Conservation (phyloP, 345 rosid species). For the Brassica cretica region DNA sequence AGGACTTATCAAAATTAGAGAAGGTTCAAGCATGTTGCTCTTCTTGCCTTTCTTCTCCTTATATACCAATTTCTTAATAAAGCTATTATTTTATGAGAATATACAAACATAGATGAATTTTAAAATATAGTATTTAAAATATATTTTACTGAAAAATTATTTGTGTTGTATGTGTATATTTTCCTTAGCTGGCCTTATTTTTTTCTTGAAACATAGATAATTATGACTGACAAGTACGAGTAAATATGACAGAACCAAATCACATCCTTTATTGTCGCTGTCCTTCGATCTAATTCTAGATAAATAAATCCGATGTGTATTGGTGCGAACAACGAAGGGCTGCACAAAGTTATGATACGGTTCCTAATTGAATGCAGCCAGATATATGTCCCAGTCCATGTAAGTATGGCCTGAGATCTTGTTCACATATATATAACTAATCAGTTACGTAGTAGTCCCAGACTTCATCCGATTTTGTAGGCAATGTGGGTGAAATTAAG, state of each 20-base stretch:
- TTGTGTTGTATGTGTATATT: too few species aligned
- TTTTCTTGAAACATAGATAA: too few species aligned
- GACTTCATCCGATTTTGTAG: too few species aligned
- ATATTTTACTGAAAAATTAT: too few species aligned
- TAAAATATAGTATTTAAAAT: too few species aligned
- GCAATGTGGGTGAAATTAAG: too few species aligned
- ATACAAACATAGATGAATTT: too few species aligned
- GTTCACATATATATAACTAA: not conserved
- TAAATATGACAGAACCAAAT: not conserved
- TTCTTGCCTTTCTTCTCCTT: conserved; percentile 29
- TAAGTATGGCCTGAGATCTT: not conserved
- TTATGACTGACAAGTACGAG: too few species aligned
- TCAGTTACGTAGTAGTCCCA: not conserved
- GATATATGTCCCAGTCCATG: not conserved
- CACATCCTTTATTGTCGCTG: not conserved
- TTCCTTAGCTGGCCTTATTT: too few species aligned
- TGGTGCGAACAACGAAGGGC: not conserved
- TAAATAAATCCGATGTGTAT: not conserved
- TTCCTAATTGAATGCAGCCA: not conserved
- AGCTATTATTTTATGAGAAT: too few species aligned
- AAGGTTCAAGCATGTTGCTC: conserved; percentile 39
- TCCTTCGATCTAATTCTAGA: not conserved
- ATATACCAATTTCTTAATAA: not conserved
- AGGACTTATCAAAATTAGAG: conserved; percentile 29
- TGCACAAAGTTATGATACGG: conserved; percentile 6